These are phyloP conservation scores for Nematocida parisii DNA, from an alignment of 371 early-diverging fungal species.

Conservation along the genomic window DNA sequence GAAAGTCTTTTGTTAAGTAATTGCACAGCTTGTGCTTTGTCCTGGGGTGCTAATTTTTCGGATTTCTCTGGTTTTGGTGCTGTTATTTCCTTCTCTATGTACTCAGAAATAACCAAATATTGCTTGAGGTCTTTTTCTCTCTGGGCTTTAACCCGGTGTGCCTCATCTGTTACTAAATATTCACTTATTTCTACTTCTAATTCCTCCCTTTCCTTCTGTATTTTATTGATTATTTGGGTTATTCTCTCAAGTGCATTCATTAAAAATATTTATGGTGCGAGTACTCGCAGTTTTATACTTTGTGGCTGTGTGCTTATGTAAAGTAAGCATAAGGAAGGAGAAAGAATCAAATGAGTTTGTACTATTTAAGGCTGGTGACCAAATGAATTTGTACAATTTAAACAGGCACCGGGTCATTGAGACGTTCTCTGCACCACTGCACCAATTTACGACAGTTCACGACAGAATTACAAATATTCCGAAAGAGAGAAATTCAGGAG, in stretches of 20 bases:
- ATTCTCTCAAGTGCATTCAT: slow-evolving; percentile 47
- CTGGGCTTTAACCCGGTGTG: not conserved
- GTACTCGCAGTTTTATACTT: slow-evolving; percentile 1
- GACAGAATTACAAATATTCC: not conserved
- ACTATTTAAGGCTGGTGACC: not conserved
- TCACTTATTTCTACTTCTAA: slow-evolving; percentile 8
- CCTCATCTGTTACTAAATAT: not conserved
- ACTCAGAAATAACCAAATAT: slow-evolving; percentile 13
- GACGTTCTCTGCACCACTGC: not conserved
- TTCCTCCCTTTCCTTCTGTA: slow-evolving; percentile 10
- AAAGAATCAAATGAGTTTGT: not conserved
- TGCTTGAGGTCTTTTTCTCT: not conserved
- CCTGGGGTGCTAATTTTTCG: slow-evolving; percentile 14
- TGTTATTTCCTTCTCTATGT: slow-evolving; percentile 11
- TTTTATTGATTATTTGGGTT: slow-evolving; percentile 1
- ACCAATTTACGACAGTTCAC: not conserved
- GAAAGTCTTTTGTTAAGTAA: slow-evolving; percentile 64
- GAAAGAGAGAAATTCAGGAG: not conserved
- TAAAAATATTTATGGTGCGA: slow-evolving; percentile 39
- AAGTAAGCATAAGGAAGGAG: not conserved
- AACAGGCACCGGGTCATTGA: not conserved
- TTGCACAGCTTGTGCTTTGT: slow-evolving; percentile 12
- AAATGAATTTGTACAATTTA: not conserved
- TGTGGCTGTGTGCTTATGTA: not conserved
- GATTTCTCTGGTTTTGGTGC: not conserved